These are phyloP conservation scores for Ceratobasidium sp. DNA, from an alignment of 1,284 basidiomycete species.

Conservation along the genomic window DNA sequence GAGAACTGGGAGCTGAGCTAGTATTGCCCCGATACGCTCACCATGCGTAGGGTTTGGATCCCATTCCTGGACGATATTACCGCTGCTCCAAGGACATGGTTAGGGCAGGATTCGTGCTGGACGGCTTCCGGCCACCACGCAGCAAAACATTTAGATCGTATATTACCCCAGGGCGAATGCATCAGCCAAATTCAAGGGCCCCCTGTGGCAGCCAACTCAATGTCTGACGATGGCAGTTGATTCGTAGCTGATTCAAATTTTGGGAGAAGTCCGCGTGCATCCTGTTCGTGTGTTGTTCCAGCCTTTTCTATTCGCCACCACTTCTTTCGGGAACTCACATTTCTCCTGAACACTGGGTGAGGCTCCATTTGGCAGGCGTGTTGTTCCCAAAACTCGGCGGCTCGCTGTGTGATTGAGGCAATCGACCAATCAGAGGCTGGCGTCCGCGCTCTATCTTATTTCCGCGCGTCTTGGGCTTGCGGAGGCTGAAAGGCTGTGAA, in stretches of 20 bases:
- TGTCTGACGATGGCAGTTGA: constrained; percentile 1
- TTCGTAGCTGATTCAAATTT: not conserved
- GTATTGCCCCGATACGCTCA: not conserved
- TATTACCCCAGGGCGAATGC: not conserved
- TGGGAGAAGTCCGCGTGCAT: constrained; percentile 10
- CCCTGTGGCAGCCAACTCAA: constrained; percentile 35
- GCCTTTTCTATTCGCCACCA: constrained; percentile 5
- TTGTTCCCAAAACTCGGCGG: constrained; percentile 31
- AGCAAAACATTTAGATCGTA: not conserved
- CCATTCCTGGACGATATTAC: constrained; percentile 13
- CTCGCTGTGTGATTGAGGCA: not conserved
- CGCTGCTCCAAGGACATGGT: constrained; percentile 16
- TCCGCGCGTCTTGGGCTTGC: not conserved
- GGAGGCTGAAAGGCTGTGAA: not conserved
- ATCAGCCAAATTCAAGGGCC: not conserved
- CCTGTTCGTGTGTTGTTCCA: constrained; percentile 21
- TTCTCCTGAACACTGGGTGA: constrained; percentile 6
- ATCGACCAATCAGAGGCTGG: not conserved
- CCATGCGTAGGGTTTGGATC: not conserved
- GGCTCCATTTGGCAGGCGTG: no score
- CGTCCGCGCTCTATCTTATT: not conserved
- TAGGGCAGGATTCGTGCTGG: not conserved
- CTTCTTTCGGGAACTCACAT: constrained; percentile 15
- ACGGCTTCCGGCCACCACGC: constrained; percentile 3
- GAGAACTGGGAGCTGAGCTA: constrained; percentile 7